Conservation (phyloP, 176 grass and related monocot species). For the Cymbopogon citratus region DNA sequence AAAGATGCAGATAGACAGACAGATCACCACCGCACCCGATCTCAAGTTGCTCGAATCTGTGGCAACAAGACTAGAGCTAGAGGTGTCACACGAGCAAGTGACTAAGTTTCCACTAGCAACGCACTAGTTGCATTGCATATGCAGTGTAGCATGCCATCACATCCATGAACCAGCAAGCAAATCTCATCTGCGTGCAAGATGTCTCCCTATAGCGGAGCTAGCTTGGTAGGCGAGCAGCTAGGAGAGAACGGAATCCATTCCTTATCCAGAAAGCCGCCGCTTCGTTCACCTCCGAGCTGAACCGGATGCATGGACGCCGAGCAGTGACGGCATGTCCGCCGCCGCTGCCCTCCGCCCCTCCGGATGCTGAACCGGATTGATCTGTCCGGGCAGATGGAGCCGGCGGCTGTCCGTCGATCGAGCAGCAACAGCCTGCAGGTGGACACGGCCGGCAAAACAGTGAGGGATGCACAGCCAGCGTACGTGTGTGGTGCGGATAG, state of each 20-base stretch:
- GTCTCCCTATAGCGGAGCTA: background rate
- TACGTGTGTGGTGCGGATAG: background rate
- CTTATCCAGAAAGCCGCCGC: constrained; percentile 4
- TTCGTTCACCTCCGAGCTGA: background rate
- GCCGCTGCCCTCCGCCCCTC: background rate
- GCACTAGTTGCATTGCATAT: background rate
- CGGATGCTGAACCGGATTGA: no score
- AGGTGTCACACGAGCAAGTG: background rate
- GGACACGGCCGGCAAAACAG: background rate
- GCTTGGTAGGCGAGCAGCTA: background rate
- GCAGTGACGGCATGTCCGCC: no score
- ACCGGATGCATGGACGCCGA: background rate
- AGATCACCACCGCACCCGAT: background rate
- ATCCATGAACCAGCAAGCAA: background rate
- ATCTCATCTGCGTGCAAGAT: background rate
- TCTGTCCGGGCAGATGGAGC: background rate
- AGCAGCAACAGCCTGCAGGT: background rate
- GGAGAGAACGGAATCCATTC: constrained; percentile 32
- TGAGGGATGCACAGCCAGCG: background rate
- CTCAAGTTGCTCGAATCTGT: constrained; percentile 31
- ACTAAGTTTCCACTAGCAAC: background rate
- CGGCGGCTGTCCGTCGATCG: background rate
- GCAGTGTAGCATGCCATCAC: background rate
- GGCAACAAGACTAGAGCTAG: background rate
- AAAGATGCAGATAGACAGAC: background rate